These are phyloP conservation scores for Triadica sebifera DNA, from an alignment of 345 rosid species.

Conservation along the genomic window DNA sequence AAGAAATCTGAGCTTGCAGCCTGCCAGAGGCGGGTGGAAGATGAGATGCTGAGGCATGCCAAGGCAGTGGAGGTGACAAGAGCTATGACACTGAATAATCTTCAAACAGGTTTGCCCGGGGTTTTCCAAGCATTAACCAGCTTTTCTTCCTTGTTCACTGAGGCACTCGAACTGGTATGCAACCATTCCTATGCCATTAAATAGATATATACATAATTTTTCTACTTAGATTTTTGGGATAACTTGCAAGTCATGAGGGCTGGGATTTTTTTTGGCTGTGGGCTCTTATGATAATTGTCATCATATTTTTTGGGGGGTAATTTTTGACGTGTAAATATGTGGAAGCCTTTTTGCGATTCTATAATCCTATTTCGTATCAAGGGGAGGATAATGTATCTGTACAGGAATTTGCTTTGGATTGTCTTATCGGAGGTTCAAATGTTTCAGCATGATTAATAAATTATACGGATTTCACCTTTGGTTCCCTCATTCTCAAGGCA, in stretches of 20 bases:
- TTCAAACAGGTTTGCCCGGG: slow-evolving; percentile 93
- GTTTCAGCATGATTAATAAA: slow-evolving; percentile 35
- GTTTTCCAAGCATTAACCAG: slow-evolving; percentile 87
- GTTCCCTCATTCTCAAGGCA: neutral
- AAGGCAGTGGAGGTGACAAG: slow-evolving; percentile 91
- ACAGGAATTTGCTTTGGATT: slow-evolving; percentile 37
- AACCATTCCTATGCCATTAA: slow-evolving; percentile 72
- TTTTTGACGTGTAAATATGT: slow-evolving; percentile 40
- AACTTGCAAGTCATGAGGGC: slow-evolving; percentile 22
- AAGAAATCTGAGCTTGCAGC: slow-evolving; percentile 83
- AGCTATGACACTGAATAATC: slow-evolving; percentile 78
- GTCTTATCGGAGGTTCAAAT: slow-evolving; percentile 20
- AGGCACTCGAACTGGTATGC: slow-evolving; percentile 69
- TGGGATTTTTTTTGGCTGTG: slow-evolving; percentile 40
- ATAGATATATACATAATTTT: slow-evolving; percentile 33
- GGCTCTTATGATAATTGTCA: slow-evolving; percentile 22
- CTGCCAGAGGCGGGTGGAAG: slow-evolving; percentile 85
- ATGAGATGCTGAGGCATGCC: slow-evolving; percentile 84
- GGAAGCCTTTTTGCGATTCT: slow-evolving; percentile 21
- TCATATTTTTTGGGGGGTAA: slow-evolving; percentile 12
- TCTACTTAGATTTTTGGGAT: slow-evolving; percentile 27
- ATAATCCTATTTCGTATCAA: slow-evolving; percentile 7
- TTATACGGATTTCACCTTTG: slow-evolving; percentile 11
- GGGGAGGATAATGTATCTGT: slow-evolving; percentile 31
- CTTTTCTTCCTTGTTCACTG: slow-evolving; percentile 73